A percentile compares a stretch with the other conserved stretches of the same genome.
phyloP scores from a whole-genome alignment of 192 early-diverging fungal genomes.

The Coemansia sp. region DNA sequence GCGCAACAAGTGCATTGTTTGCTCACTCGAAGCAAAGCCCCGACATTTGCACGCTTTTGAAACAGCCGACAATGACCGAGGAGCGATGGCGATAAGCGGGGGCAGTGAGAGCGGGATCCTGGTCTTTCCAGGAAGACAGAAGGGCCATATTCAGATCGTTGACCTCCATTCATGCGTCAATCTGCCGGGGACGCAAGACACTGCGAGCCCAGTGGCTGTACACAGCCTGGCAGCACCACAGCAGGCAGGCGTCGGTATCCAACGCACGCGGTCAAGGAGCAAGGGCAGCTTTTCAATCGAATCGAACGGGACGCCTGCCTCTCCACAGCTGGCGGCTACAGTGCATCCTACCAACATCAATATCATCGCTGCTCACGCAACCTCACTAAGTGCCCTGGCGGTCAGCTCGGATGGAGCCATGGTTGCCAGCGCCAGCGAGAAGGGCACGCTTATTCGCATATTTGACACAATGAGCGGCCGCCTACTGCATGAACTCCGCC shows the following conservation, averaged over 20 bases:
- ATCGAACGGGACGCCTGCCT: slow-evolving; percentile 21
- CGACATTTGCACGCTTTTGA: slow-evolving; percentile 77
- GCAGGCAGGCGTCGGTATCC: slow-evolving; percentile 4
- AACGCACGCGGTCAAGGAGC: slow-evolving; percentile 35
- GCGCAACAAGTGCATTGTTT: slow-evolving; percentile 77
- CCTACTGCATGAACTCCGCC: slow-evolving; percentile 78
- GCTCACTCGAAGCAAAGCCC: slow-evolving; percentile 69
- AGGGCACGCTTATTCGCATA: slow-evolving; percentile 89
- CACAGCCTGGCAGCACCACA: not conserved
- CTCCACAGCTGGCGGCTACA: slow-evolving; percentile 28
- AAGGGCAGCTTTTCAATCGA: slow-evolving; percentile 44
- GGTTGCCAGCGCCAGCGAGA: slow-evolving; percentile 82
- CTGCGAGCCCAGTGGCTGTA: not conserved
- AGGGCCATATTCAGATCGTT: slow-evolving; percentile 84
- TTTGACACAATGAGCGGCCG: slow-evolving; percentile 73
- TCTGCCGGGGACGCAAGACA: slow-evolving; percentile 11
- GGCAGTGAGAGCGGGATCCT: slow-evolving; percentile 67
- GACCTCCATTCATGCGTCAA: slow-evolving; percentile 64
- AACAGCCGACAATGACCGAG: slow-evolving; percentile 75
- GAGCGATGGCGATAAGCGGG: slow-evolving; percentile 67
- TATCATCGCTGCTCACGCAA: slow-evolving; percentile 82
- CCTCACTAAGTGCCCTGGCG: slow-evolving; percentile 72
- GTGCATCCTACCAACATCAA: slow-evolving; percentile 61
- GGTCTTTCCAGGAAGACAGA: slow-evolving; percentile 78
- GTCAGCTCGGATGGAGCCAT: slow-evolving; percentile 74